Evolutionary conservation across 2,329 filamentous ascomycete species (phyloP).

Genomic region (Coccinonectria pachysandricola): DNA sequence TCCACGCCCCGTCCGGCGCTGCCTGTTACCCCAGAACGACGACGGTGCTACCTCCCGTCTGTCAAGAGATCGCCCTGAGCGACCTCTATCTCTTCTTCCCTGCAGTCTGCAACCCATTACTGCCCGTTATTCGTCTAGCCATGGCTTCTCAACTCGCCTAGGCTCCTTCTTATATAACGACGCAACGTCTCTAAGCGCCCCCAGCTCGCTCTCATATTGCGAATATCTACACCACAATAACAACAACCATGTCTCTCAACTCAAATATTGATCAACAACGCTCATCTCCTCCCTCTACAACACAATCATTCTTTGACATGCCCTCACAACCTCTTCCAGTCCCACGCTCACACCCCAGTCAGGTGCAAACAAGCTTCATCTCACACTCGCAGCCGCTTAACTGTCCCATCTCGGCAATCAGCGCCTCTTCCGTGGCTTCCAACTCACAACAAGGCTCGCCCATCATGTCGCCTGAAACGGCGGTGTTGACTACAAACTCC

Average conservation of each 20-base stretch:
- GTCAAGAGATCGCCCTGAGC: constrained; percentile 19
- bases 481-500: constrained; percentile 45
- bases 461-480: constrained; percentile 43
- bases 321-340: constrained; percentile 29
- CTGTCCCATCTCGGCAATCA: constrained; percentile 42
- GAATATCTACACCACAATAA: constrained; percentile 9
- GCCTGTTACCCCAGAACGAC: constrained; percentile 17
- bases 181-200: constrained; percentile 22
- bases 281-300: constrained; percentile 10
- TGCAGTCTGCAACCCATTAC: constrained; percentile 14
- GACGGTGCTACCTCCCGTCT: constrained; percentile 13
- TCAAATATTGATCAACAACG: constrained; percentile 15
- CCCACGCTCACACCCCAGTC: constrained; percentile 34
- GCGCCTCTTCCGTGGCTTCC: constrained; percentile 45
- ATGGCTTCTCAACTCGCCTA: constrained; percentile 25
- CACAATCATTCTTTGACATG: constrained; percentile 28
- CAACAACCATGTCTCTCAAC: constrained; percentile 16
- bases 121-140: constrained; percentile 21
- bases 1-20: constrained; percentile 8
- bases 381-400: constrained; percentile 26
- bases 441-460: constrained; percentile 47
- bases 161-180: constrained; percentile 29
- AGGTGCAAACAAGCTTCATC: constrained; percentile 37
- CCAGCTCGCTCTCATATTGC: constrained; percentile 15
- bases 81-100: constrained; percentile 16